A percentile compares a stretch with the other conserved stretches of the same genome.
Evolutionary conservation across 2,329 filamentous ascomycete species (phyloP).

Genomic region (Penicillium sp.): DNA sequence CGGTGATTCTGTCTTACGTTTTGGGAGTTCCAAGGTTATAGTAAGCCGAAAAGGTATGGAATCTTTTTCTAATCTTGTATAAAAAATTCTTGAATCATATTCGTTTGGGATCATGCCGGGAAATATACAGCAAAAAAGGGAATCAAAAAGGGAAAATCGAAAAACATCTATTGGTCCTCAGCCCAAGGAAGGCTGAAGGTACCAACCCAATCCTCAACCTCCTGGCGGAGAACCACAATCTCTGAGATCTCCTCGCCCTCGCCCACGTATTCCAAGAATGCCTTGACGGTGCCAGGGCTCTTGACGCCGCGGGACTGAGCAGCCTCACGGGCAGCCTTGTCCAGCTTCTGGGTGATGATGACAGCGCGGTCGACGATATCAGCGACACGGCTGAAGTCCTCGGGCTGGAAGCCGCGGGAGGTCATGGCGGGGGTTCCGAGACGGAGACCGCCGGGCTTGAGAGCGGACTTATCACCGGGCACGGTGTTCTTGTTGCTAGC

Average conservation of each 20-base stretch:
- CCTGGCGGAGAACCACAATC: slow-evolving; percentile 82
- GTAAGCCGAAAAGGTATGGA: no score
- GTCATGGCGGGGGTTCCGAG: slow-evolving; percentile 99
- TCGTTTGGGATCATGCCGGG: slow-evolving; percentile 26
- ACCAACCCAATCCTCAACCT: slow-evolving; percentile 85
- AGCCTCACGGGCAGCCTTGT: slow-evolving; percentile 68
- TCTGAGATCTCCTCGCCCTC: slow-evolving; percentile 76
- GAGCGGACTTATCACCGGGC: slow-evolving; percentile 88
- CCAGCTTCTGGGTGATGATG: slow-evolving; percentile 73
- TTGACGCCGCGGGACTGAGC: slow-evolving; percentile 83
- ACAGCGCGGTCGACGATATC: slow-evolving; percentile 85
- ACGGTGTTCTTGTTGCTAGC: slow-evolving; percentile 99
- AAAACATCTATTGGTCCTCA: slow-evolving; percentile 55
- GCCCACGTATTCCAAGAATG: slow-evolving; percentile 89
- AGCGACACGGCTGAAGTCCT: slow-evolving; percentile 84
- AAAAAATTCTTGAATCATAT: slow-evolving; percentile 21
- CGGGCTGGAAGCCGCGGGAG: slow-evolving; percentile 84
- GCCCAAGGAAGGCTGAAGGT: slow-evolving; percentile 87
- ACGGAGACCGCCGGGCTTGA: slow-evolving; percentile 88
- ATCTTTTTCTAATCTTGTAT: not conserved
- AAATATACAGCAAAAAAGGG: slow-evolving; percentile 19
- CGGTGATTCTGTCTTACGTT: no score
- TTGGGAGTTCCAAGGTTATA: no score
- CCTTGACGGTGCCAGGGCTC: slow-evolving; percentile 97
- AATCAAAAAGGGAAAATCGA: slow-evolving; percentile 6